phyloP scores from a whole-genome alignment of 768 basidiomycete species.

The Suillus weaverae region DNA sequence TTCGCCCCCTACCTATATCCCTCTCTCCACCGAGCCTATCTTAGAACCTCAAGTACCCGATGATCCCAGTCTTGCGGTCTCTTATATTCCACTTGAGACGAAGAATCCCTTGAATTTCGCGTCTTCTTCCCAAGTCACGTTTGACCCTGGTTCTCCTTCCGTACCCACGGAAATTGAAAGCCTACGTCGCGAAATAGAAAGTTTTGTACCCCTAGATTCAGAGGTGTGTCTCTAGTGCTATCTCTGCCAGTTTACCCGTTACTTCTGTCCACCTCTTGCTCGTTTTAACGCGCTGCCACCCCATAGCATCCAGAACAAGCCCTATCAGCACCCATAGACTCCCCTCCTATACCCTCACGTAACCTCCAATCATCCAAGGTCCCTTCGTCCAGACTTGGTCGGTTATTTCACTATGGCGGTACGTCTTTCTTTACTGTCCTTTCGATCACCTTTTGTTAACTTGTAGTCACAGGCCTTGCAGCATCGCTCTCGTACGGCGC shows the following conservation, averaged over 20 bases:
- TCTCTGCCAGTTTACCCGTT: not conserved
- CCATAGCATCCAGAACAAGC: not conserved
- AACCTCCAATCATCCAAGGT: conserved; percentile 81
- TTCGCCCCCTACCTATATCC: not conserved
- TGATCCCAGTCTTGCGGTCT: not conserved
- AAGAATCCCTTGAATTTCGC: not conserved
- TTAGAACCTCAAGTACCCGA: not conserved
- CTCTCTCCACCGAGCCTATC: not conserved
- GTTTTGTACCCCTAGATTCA: no score
- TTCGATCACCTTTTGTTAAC: not conserved
- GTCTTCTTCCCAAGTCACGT: not conserved
- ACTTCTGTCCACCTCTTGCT: not conserved
- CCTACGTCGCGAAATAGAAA: not conserved
- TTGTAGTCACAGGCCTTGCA: conserved; percentile 67
- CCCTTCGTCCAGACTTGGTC: conserved; percentile 84
- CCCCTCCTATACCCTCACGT: conserved; percentile 31
- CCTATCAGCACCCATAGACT: conserved; percentile 40
- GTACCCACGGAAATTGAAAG: not conserved
- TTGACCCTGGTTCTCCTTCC: not conserved
- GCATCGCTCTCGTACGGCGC: conserved; percentile 89
- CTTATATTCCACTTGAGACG: not conserved
- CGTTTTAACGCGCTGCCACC: not conserved
- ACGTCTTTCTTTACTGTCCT: conserved; percentile 17
- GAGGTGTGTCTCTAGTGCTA: not conserved
- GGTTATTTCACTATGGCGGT: conserved; percentile 95